phyloP scores from a whole-genome alignment of 208 protist genomes.

The Trypanosoma mega region DNA sequence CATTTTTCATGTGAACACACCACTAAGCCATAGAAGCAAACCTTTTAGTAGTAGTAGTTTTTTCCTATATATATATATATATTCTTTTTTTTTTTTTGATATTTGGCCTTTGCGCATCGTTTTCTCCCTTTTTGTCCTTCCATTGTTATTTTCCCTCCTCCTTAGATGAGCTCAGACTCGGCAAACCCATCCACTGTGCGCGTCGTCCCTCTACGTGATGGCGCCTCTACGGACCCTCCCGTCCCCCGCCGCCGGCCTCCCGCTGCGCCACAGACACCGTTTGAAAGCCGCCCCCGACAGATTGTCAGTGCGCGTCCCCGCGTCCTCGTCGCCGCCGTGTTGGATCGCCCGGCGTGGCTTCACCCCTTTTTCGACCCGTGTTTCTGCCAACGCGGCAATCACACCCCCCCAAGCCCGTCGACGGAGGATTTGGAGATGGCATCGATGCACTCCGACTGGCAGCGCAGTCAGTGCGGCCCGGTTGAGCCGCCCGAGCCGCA shows the following conservation, averaged over 20 bases:
- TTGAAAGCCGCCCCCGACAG: conserved; percentile 34
- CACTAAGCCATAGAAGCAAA: too few relatives aligned
- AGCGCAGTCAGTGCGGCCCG: not conserved
- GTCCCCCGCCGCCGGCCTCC: conserved; percentile 9
- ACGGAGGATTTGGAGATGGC: not conserved
- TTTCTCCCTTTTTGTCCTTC: conserved; percentile 9
- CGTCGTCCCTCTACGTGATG: too few relatives aligned
- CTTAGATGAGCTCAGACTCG: too few relatives aligned
- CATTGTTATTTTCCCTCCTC: not conserved
- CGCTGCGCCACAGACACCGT: conserved; percentile 36
- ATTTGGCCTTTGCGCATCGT: not conserved
- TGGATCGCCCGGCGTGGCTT: conserved; percentile 34
- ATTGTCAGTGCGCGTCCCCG: conserved; percentile 24
- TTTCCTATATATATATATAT: too few relatives aligned
- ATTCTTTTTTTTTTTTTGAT: conserved; percentile 11
- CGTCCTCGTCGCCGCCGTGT: conserved; percentile 31
- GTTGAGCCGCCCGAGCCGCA: not conserved
- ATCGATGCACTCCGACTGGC: not conserved
- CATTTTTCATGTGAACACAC: too few relatives aligned
- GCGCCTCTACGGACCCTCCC: too few relatives aligned
- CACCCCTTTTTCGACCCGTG: conserved; percentile 29
- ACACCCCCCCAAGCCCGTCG: not conserved
- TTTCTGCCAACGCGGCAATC: conserved; percentile 15
- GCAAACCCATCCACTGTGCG: not conserved
- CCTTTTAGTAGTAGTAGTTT: too few relatives aligned